Conservation (phyloP, 1,284 basidiomycete genomes). For the Limonomyces culmigenus region DNA sequence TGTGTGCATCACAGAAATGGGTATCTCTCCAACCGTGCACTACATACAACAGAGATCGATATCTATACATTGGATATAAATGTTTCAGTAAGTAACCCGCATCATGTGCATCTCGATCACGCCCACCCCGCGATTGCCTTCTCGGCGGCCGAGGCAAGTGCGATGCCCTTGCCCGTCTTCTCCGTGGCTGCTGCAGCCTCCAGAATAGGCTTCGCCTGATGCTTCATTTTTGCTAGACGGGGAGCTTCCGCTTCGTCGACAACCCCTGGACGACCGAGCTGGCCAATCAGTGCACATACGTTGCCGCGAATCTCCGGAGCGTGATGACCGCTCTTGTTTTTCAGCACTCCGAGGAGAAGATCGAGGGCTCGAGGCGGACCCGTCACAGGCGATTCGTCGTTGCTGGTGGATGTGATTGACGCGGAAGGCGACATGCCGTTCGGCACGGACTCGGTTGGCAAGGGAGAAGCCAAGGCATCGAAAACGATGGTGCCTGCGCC, state of each 20-base stretch:
- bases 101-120: too few species aligned
- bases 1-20: too few species aligned
- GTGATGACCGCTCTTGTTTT: slow-evolving; percentile 28
- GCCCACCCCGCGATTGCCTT: too few species aligned
- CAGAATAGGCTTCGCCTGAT: slow-evolving; percentile 28
- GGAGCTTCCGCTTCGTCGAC: slow-evolving; percentile 15
- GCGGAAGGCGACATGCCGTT: slow-evolving; percentile 24
- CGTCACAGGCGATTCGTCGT: slow-evolving; percentile 20
- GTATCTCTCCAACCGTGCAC: too few species aligned
- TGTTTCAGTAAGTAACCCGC: too few species aligned
- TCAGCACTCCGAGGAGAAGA: slow-evolving; percentile 41
- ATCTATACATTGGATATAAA: too few species aligned
- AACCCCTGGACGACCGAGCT: slow-evolving; percentile 34
- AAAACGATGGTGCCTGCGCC: slow-evolving; percentile 40
- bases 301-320: slow-evolving; percentile 59
- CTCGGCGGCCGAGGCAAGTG: too few species aligned
- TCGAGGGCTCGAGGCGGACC: slow-evolving; percentile 38
- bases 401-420: not conserved
- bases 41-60: too few species aligned
- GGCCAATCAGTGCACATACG: slow-evolving; percentile 49
- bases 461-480: slow-evolving; percentile 33
- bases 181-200: slow-evolving; percentile 15
- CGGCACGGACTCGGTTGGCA: slow-evolving; percentile 22
- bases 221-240: slow-evolving; percentile 32
- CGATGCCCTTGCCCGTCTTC: too few species aligned